A percentile compares a stretch with the other conserved stretches of the same genome.
Evolutionary conservation across 495 filamentous ascomycete species (phyloP).

Genomic region (Hypoxylon rickii): DNA sequence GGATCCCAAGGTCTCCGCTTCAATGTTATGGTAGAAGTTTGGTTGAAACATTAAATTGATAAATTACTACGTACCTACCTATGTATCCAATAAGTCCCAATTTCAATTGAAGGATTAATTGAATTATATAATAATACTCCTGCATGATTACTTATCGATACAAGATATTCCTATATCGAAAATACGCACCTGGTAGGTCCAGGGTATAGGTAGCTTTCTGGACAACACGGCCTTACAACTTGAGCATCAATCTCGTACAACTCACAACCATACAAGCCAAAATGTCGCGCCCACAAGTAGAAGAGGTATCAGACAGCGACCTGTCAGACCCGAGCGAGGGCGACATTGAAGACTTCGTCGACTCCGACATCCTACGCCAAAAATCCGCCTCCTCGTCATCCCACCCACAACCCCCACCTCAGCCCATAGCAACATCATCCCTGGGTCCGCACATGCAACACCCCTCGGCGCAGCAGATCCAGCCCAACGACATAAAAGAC

Average conservation of each 20-base stretch:
- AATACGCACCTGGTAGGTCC: too few relatives aligned
- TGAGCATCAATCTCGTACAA: background rate
- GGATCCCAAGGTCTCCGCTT: too few relatives aligned
- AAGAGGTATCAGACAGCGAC: slow-evolving; percentile 81
- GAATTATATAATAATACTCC: too few relatives aligned
- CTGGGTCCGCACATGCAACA: slow-evolving; percentile 12
- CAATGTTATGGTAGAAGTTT: too few relatives aligned
- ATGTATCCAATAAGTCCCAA: too few relatives aligned
- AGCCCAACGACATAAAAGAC: slow-evolving; percentile 55
- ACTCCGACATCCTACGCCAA: slow-evolving; percentile 50
- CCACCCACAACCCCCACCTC: slow-evolving; percentile 27
- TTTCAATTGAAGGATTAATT: too few relatives aligned
- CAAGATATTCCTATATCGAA: too few relatives aligned
- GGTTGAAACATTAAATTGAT: too few relatives aligned
- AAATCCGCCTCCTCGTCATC: slow-evolving; percentile 13
- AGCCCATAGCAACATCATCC: slow-evolving; percentile 29
- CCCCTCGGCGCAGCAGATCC: slow-evolving; percentile 40
- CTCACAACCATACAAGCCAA: slow-evolving; percentile 30
- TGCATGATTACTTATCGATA: too few relatives aligned
- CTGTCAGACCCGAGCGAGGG: slow-evolving; percentile 76
- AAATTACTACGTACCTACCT: too few relatives aligned
- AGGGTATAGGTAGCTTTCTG: too few relatives aligned
- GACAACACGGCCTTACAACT: too few relatives aligned
- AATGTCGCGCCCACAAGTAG: slow-evolving; percentile 87
- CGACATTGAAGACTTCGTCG: slow-evolving; percentile 62